Percentiles rank a stretch among this genome's conserved stretches.
These are phyloP conservation scores for Pythium guiyangense DNA, from an alignment of 352 stramenopile genomes.

Conservation along the genomic window DNA sequence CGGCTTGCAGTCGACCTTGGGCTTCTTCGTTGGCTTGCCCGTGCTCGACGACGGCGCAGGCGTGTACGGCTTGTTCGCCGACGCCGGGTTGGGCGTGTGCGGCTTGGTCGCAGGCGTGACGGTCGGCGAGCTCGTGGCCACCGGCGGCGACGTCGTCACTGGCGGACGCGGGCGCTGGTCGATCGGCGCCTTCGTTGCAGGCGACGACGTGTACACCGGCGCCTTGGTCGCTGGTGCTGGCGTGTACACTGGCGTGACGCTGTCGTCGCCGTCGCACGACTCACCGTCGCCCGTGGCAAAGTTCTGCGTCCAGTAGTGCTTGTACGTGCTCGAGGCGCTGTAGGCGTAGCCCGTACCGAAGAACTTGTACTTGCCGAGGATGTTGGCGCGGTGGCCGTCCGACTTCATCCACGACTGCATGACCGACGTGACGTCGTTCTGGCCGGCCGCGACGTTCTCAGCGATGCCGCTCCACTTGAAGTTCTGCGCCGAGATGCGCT, in stretches of 20 bases:
- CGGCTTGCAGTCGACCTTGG: conserved; percentile 15
- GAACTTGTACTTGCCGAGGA: too few relatives aligned
- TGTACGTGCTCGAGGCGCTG: too few relatives aligned
- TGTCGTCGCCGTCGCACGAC: too few relatives aligned
- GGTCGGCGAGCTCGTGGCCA: background rate
- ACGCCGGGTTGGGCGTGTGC: background rate
- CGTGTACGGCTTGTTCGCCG: background rate
- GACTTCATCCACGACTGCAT: conserved; percentile 22
- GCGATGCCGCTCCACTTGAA: conserved; percentile 18
- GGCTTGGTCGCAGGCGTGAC: background rate
- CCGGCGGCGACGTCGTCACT: background rate
- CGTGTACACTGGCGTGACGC: too few relatives aligned
- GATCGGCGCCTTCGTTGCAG: too few relatives aligned
- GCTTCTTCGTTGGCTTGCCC: background rate
- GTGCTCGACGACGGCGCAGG: background rate
- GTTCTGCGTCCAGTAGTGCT: too few relatives aligned
- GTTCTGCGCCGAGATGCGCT: conserved; percentile 18
- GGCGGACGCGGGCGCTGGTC: too few relatives aligned
- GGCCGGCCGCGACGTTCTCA: conserved; percentile 22
- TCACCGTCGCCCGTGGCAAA: too few relatives aligned
- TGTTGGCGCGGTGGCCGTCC: too few relatives aligned
- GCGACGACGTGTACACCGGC: too few relatives aligned
- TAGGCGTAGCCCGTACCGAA: too few relatives aligned
- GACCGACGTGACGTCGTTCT: conserved; percentile 11
- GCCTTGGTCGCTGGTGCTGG: too few relatives aligned